Percentiles rank a stretch among this genome's conserved stretches.
phyloP scores from a whole-genome alignment of 2,329 filamentous ascomycete species.

The Ophiocordyceps unilateralis region DNA sequence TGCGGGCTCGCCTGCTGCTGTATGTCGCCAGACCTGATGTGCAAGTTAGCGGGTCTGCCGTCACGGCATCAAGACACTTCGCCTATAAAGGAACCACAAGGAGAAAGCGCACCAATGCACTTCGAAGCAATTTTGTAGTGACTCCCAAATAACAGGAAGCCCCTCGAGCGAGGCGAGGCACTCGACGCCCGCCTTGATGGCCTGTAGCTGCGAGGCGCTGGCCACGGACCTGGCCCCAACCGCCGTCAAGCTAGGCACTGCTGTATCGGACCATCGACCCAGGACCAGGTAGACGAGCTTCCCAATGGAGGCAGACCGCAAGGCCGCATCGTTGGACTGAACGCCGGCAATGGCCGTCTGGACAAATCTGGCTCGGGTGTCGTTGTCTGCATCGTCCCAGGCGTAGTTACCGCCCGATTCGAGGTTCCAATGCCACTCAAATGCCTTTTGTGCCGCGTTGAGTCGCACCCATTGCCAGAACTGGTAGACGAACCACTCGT shows the following conservation, averaged over 20 bases:
- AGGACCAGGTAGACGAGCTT: conserved; percentile 44
- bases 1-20: conserved; percentile 26
- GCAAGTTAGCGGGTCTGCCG: background rate
- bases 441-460: conserved; percentile 56
- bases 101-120: conserved; percentile 36
- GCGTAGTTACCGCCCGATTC: conserved; percentile 20
- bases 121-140: conserved; percentile 31
- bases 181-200: conserved; percentile 37
- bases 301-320: conserved; percentile 35
- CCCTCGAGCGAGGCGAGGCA: conserved; percentile 34
- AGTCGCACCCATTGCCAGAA: conserved; percentile 72
- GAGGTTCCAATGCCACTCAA: conserved; percentile 57
- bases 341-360: conserved; percentile 28
- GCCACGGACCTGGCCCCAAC: conserved; percentile 30
- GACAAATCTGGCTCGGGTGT: conserved; percentile 40
- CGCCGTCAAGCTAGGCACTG: conserved; percentile 27
- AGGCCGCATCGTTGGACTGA: conserved; percentile 26
- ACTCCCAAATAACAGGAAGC: conserved; percentile 32
- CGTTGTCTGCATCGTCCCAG: conserved; percentile 50
- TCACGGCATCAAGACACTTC: background rate
- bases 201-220: conserved; percentile 36
- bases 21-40: conserved; percentile 27
- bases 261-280: conserved; percentile 54
- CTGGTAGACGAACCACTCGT: conserved; percentile 95
- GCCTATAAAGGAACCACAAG: background rate